Evolutionary conservation across 441 rosid genomes (phyloP), one percentile per base, ranked within the genome.

Genomic region (Brassica hybrid): DNA sequence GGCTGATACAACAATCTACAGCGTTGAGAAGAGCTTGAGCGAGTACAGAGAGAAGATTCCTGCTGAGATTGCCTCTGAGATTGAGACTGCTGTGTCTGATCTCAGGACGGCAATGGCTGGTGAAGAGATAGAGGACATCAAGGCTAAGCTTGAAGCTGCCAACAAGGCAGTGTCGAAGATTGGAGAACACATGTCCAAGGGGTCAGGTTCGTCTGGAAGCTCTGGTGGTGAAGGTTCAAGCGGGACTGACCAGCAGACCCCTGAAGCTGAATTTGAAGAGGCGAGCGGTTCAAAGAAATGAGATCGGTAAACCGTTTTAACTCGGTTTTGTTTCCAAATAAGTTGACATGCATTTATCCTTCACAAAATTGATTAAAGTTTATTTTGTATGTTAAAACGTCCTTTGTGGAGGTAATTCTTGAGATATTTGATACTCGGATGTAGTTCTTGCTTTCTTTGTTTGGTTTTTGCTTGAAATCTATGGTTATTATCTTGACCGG

Each of bases 101-200:
- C 81, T 86, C 61, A 85, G 84, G 86, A 78, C 76, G 2, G 85
- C 92, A 16, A 79, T 85, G 83, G 81, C 73, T 30, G 90, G 84
- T 45, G 91, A 88, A 4, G 78, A 78, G 13, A 16, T 69, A 0
- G 88, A 86, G 5, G 89, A 85, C 48, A 88, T 86, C 71, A 88
- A 84, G 80, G 76, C 88, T 4, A 86, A 88, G 76, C 70, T 88
- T 2, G 90, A 86, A 38, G 84, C 80, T 4, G 90, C 90, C 1
- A 88, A 86, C 79, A 86, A 88, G 76, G 87, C 90, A 19, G 86
- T 88, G 18, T 86, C 92, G 0, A 86, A 85, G 76, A 88, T 88
- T 4, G 90, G 91, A 14, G 86, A 88, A 78, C 86, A 85, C 73
- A 85, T 88, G 87, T 67, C 83, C 17, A 86, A 83, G 60, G 84